phyloP scores from a whole-genome alignment of 345 rosid genomes.

The Hevea brasiliensis region DNA sequence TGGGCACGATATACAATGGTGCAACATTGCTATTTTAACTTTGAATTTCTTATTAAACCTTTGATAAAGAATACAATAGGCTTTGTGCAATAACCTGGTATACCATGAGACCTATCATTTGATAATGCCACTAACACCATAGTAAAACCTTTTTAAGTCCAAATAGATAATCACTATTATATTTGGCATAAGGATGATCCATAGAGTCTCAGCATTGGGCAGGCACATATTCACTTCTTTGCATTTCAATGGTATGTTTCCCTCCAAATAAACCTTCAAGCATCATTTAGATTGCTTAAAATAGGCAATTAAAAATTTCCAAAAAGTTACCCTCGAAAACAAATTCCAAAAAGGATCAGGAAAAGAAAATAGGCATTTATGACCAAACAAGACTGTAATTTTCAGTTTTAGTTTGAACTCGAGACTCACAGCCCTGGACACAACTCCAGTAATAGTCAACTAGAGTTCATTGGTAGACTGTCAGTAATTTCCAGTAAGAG shows the following conservation, averaged over 20 bases:
- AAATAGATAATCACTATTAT: neutral
- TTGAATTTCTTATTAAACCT: neutral
- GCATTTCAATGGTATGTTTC: neutral
- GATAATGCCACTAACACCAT: neutral
- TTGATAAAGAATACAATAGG: neutral
- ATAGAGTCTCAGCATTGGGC: neutral
- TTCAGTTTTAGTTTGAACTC: no score
- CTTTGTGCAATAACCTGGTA: neutral
- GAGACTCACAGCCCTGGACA: no score
- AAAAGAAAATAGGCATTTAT: neutral
- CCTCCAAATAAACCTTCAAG: constrained; percentile 8
- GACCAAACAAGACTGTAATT: neutral
- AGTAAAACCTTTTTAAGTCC: neutral
- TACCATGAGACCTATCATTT: neutral
- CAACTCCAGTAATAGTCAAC: no score
- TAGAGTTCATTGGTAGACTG: no score
- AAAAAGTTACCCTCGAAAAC: neutral
- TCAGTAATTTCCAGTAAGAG: no score
- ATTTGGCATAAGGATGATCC: neutral
- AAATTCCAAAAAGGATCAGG: neutral
- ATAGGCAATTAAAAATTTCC: neutral
- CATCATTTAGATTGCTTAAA: constrained; percentile 10
- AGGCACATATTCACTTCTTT: neutral
- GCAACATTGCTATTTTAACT: neutral
- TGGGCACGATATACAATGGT: neutral